Evolutionary conservation across 495 filamentous ascomycete genomes (phyloP).

Genomic region (Penicillium lagena): DNA sequence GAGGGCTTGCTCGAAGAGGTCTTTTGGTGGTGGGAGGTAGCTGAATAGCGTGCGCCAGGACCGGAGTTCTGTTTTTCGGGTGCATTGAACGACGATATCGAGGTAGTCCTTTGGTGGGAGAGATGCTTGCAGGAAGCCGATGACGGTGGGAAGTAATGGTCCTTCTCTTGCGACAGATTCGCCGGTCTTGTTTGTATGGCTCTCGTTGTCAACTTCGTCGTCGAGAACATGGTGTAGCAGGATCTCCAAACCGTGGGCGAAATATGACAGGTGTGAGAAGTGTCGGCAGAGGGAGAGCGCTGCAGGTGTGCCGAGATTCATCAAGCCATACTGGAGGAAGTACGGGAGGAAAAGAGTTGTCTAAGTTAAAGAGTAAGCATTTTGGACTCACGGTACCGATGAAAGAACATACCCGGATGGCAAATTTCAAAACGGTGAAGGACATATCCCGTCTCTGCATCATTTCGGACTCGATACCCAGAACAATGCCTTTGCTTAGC

Average conservation of each 20-base stretch:
- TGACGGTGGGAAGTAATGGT: conserved; percentile 77
- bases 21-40: conserved; percentile 80
- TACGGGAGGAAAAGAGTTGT: conserved; percentile 89
- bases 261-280: conserved; percentile 81
- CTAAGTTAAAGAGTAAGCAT: conserved; percentile 34
- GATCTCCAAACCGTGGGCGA: conserved; percentile 87
- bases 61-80: conserved; percentile 91
- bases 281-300: conserved; percentile 73
- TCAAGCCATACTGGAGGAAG: conserved; percentile 70
- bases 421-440: conserved; percentile 80
- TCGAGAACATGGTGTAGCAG: conserved; percentile 91
- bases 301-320: conserved; percentile 61
- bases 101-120: conserved; percentile 72
- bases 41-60: conserved; percentile 92
- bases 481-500: conserved; percentile 74
- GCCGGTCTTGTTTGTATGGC: conserved; percentile 46
- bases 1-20: conserved; percentile 87
- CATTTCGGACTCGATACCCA: conserved; percentile 88
- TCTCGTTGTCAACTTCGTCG: conserved; percentile 80
- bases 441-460: conserved; percentile 83
- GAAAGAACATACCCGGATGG: conserved; percentile 58
- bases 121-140: conserved; percentile 77
- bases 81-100: conserved; percentile 95
- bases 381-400: background rate
- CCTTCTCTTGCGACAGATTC: conserved; percentile 27